These are phyloP conservation scores for Hyaloscypha hepaticicola DNA, from an alignment of 495 filamentous ascomycete species.

Conservation along the genomic window DNA sequence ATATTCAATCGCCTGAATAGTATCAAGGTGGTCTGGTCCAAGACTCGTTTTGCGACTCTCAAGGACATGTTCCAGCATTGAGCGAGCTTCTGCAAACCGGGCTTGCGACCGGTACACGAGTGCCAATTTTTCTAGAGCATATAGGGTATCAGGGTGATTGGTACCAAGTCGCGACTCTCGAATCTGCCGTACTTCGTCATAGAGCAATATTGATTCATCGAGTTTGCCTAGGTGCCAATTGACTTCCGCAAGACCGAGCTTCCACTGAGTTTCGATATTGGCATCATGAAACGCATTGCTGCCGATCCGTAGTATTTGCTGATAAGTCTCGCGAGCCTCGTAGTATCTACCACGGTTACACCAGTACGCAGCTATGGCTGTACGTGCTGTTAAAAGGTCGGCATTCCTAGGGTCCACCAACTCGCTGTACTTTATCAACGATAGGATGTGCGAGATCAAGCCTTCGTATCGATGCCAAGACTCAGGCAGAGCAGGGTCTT, in stretches of 20 bases:
- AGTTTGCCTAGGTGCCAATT: no score
- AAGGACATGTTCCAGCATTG: neutral
- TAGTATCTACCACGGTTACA: neutral
- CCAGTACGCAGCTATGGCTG: neutral
- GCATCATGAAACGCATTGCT: constrained; percentile 1
- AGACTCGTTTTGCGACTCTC: constrained; percentile 2
- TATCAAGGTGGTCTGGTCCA: constrained; percentile 29
- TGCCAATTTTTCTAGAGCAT: constrained; percentile 10
- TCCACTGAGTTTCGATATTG: no score
- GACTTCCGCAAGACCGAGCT: no score
- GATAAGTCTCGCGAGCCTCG: neutral
- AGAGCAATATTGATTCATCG: no score
- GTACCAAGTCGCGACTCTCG: constrained; percentile 29
- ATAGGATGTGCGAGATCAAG: neutral
- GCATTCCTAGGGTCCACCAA: neutral
- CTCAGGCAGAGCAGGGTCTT: neutral
- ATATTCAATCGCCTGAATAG: constrained; percentile 18
- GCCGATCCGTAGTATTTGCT: neutral
- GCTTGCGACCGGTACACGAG: neutral
- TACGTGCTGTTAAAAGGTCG: neutral
- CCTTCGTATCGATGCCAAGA: neutral
- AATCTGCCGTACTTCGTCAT: constrained; percentile 5
- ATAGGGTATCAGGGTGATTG: constrained; percentile 37
- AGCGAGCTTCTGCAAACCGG: neutral
- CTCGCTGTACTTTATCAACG: neutral